phyloP scores from a whole-genome alignment of 495 filamentous ascomycete genomes.

The Aspergillus leporis region DNA sequence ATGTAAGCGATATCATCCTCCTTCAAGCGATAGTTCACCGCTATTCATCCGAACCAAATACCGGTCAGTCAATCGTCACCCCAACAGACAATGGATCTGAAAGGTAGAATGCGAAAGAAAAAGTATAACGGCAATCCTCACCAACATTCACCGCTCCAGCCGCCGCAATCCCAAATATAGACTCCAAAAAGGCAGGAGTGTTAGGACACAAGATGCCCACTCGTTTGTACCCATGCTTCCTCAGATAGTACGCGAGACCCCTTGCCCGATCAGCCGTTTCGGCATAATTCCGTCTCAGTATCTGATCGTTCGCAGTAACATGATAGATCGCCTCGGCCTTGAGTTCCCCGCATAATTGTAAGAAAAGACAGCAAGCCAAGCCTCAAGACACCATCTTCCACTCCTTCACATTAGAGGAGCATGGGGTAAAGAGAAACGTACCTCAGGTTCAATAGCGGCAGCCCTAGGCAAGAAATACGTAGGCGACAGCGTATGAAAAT shows the following conservation, averaged over 20 bases:
- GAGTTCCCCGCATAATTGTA: not conserved
- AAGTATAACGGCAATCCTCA: slow-evolving; percentile 22
- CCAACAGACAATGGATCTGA: not conserved
- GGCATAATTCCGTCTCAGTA: slow-evolving; percentile 72
- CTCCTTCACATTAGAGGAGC: too few species aligned
- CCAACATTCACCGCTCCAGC: slow-evolving; percentile 78
- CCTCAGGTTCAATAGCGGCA: slow-evolving; percentile 85
- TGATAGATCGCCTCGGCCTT: slow-evolving; percentile 86
- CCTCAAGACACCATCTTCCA: not conserved
- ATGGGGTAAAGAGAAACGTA: slow-evolving; percentile 30
- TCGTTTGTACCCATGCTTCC: slow-evolving; percentile 65
- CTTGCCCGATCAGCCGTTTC: slow-evolving; percentile 82
- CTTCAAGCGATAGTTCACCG: slow-evolving; percentile 90
- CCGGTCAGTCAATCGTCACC: not conserved
- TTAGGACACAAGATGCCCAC: slow-evolving; percentile 85
- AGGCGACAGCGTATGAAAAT: slow-evolving; percentile 81
- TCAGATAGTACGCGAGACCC: slow-evolving; percentile 84
- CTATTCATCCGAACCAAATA: slow-evolving; percentile 27
- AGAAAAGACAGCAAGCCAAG: not conserved
- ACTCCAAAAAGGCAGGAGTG: slow-evolving; percentile 91
- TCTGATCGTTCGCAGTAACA: slow-evolving; percentile 72
- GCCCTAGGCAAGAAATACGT: slow-evolving; percentile 89
- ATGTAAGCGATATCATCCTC: slow-evolving; percentile 88
- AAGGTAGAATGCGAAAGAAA: too few species aligned
- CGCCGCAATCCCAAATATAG: slow-evolving; percentile 84